Percentiles rank a stretch among this genome's conserved stretches.
Evolutionary conservation across 2,329 filamentous ascomycete genomes (phyloP).

Genomic region (Immersiporthe knoxdaviesiana): DNA sequence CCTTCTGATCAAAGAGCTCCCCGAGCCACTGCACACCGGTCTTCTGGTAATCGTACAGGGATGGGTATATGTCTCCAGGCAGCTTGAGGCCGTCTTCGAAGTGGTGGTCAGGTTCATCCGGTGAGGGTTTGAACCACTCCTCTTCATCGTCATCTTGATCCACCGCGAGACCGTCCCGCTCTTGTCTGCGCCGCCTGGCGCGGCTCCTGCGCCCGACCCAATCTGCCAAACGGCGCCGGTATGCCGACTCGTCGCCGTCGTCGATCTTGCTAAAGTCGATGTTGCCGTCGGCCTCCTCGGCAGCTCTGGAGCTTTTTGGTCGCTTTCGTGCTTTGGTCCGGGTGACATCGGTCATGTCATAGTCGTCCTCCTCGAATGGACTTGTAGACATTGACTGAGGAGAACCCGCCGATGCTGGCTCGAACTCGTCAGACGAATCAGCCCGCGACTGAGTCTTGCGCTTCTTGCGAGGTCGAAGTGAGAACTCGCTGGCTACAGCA

Average conservation of each 20-base stretch:
- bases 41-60: slow-evolving; percentile 95
- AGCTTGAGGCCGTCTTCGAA: slow-evolving; percentile 78
- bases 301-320: slow-evolving; percentile 38
- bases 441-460: slow-evolving; percentile 44
- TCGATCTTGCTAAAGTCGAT: slow-evolving; percentile 68
- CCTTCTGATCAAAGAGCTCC: slow-evolving; percentile 85
- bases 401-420: slow-evolving; percentile 37
- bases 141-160: slow-evolving; percentile 50
- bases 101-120: slow-evolving; percentile 74
- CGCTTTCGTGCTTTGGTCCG: slow-evolving; percentile 33
- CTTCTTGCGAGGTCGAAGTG: slow-evolving; percentile 62
- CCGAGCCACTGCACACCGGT: slow-evolving; percentile 96
- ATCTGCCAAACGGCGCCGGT: slow-evolving; percentile 71
- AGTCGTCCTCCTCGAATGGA: slow-evolving; percentile 44
- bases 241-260: slow-evolving; percentile 85
- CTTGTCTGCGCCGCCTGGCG: slow-evolving; percentile 43
- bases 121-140: slow-evolving; percentile 87
- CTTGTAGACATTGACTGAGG: slow-evolving; percentile 33
- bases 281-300: slow-evolving; percentile 40
- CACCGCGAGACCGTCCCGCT: slow-evolving; percentile 33
- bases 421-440: slow-evolving; percentile 52
- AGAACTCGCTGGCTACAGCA: slow-evolving; percentile 57
- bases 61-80: slow-evolving; percentile 90
- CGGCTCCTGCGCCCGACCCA: slow-evolving; percentile 66
- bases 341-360: slow-evolving; percentile 45